These are phyloP conservation scores for Fimicolochytrium jonesii DNA, from an alignment of 192 early-diverging fungal genomes.

Conservation along the genomic window DNA sequence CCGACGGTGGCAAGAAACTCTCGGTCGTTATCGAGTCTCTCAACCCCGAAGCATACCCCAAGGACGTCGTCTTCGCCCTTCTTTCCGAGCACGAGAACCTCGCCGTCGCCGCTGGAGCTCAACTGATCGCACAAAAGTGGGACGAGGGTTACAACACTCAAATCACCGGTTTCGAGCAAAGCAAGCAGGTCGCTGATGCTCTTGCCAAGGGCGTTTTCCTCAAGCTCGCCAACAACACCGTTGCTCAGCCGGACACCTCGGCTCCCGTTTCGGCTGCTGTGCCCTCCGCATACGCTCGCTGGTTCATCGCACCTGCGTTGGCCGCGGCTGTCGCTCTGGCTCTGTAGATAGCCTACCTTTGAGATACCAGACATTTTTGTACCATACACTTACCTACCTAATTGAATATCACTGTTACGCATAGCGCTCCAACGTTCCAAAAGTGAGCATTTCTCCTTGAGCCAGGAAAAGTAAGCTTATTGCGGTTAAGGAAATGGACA, in stretches of 20 bases:
- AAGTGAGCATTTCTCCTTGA: too few relatives aligned
- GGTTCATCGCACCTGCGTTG: not conserved
- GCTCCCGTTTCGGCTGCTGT: not conserved
- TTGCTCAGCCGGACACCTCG: not conserved
- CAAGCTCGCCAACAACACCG: not conserved
- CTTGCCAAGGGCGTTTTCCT: constrained; percentile 1
- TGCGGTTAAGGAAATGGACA: too few relatives aligned
- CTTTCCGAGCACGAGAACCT: constrained; percentile 12
- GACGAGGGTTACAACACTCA: not conserved
- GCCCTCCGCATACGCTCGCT: not conserved
- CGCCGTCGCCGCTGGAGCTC: not conserved
- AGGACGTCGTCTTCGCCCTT: constrained; percentile 4
- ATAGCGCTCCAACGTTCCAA: too few relatives aligned
- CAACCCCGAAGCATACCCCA: constrained; percentile 10
- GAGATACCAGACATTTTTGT: too few relatives aligned
- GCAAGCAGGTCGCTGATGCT: constrained; percentile 6
- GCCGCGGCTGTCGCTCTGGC: not conserved
- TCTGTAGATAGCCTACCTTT: too few relatives aligned
- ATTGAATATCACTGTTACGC: too few relatives aligned
- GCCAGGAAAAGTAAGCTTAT: too few relatives aligned
- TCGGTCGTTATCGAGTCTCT: constrained; percentile 1
- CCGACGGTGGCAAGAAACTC: constrained; percentile 4
- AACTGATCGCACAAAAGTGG: not conserved
- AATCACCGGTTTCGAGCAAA: constrained; percentile 3
- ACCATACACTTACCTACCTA: too few relatives aligned